Evolutionary conservation across 2,329 filamentous ascomycete species (phyloP).

Genomic region (Colletotrichum caudatum): DNA sequence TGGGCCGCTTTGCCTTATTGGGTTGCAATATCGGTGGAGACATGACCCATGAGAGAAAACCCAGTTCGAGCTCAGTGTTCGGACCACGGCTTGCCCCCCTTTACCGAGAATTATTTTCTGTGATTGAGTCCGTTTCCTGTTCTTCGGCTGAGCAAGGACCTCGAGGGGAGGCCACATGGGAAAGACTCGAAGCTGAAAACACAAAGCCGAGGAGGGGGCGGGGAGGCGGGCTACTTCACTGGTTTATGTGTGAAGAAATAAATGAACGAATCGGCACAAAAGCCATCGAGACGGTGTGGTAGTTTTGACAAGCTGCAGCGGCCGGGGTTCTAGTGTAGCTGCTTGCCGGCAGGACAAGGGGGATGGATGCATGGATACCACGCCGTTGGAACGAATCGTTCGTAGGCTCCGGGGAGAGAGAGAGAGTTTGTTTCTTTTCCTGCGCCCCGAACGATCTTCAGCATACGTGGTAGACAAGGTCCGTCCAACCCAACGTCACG

Average conservation of each 20-base stretch:
- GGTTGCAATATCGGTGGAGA: slow-evolving; percentile 38
- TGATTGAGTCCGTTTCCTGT: slow-evolving; percentile 11
- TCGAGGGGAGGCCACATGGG: slow-evolving; percentile 17
- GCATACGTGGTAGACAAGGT: neutral
- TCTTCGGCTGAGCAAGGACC: slow-evolving; percentile 36
- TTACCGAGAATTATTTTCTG: slow-evolving; percentile 1
- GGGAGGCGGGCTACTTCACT: too few species aligned
- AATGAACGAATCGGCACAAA: slow-evolving; percentile 31
- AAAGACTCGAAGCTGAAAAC: neutral
- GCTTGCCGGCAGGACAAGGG: slow-evolving; percentile 17
- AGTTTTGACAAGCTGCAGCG: slow-evolving; percentile 20
- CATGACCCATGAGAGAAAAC: neutral
- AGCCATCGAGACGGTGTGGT: slow-evolving; percentile 24
- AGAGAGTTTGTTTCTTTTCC: neutral
- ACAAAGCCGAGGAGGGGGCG: too few species aligned
- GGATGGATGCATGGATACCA: slow-evolving; percentile 4
- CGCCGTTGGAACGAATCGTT: slow-evolving; percentile 9
- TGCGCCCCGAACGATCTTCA: slow-evolving; percentile 1
- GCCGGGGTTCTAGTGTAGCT: neutral
- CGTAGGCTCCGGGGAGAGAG: neutral
- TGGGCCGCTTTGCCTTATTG: slow-evolving; percentile 30
- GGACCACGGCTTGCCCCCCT: too few species aligned
- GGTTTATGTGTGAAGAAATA: neutral
- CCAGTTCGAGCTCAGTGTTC: neutral
- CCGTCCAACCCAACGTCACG: neutral